phyloP scores from a whole-genome alignment of 306 rosid species.

The Vigna reflexopilosa region DNA sequence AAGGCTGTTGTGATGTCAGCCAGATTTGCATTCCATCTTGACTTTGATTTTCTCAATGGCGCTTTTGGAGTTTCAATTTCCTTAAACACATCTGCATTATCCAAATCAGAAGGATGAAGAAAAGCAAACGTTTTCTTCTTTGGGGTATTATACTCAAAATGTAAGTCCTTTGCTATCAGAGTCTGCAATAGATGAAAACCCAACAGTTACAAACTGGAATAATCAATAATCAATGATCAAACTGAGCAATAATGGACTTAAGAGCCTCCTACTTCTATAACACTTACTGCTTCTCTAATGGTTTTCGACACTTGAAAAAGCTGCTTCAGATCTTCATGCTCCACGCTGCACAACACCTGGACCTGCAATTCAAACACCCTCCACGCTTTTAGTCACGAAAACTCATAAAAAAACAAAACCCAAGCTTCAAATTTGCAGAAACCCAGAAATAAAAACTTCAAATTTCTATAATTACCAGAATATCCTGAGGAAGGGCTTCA shows the following conservation, averaged over 20 bases:
- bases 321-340: conserved; percentile 76
- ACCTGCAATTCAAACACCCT: conserved; percentile 53
- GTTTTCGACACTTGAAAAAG: conserved; percentile 69
- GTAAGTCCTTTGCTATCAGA: conserved; percentile 57
- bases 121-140: conserved; percentile 50
- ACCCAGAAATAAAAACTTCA: not conserved
- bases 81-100: conserved; percentile 23
- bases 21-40: conserved; percentile 46
- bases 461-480: conserved; percentile 61
- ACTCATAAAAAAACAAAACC: not conserved
- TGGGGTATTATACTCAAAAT: conserved; percentile 77
- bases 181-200: conserved; percentile 50
- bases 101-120: conserved; percentile 41
- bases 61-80: conserved; percentile 70
- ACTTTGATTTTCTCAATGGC: conserved; percentile 44
- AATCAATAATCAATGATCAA: not conserved
- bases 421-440: not conserved
- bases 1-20: conserved; percentile 51
- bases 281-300: conserved; percentile 68
- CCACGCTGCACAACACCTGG: conserved; percentile 65
- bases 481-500: conserved; percentile 72
- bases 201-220: not conserved
- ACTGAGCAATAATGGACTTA: not conserved
- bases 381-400: not conserved
- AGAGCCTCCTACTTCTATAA: not conserved